Percentiles rank a stretch among this genome's conserved stretches.
Conservation (phyloP, 371 early-diverging fungal genomes). For the Rhizomucor pusillus region DNA sequence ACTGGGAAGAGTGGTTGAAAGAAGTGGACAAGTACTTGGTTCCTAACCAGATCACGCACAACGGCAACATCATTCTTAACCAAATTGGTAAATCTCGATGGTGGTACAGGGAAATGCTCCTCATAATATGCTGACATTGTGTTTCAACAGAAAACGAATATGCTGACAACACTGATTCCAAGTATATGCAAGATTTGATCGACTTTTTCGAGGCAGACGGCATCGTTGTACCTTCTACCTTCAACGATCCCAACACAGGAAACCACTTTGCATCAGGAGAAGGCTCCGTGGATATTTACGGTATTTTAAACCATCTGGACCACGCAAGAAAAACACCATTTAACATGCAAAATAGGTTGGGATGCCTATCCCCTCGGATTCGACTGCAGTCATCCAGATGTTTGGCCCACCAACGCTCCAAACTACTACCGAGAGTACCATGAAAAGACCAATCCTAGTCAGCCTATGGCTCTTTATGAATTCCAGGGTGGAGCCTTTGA, state of each 20-base stretch:
- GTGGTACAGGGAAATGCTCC: background rate
- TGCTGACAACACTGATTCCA: conserved; percentile 2
- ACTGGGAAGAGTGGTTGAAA: conserved; percentile 11
- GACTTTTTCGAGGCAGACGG: conserved; percentile 10
- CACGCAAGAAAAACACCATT: no score
- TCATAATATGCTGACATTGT: background rate
- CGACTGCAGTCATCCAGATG: conserved; percentile 12
- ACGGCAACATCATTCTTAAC: conserved; percentile 7
- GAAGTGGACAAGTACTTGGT: conserved; percentile 14
- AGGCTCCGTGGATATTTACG: conserved; percentile 10
- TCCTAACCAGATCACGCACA: conserved; percentile 14
- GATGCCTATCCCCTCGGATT: conserved; percentile 11
- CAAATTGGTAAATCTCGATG: conserved; percentile 6
- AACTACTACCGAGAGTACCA: conserved; percentile 4
- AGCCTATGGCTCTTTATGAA: conserved; percentile 16
- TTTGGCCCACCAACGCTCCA: conserved; percentile 6
- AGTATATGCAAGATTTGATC: conserved; percentile 8
- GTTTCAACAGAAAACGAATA: conserved; percentile 10
- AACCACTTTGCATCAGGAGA: conserved; percentile 3
- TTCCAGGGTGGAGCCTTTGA: conserved; percentile 17
- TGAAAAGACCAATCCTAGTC: background rate
- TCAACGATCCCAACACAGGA: conserved; percentile 5
- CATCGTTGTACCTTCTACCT: conserved; percentile 9
- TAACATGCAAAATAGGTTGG: no score
- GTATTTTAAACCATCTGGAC: no score